Evolutionary conservation across 2,329 filamentous ascomycete species (phyloP), one percentile per base, ranked within the genome.

Genomic region (Leptodontidium sp.): DNA sequence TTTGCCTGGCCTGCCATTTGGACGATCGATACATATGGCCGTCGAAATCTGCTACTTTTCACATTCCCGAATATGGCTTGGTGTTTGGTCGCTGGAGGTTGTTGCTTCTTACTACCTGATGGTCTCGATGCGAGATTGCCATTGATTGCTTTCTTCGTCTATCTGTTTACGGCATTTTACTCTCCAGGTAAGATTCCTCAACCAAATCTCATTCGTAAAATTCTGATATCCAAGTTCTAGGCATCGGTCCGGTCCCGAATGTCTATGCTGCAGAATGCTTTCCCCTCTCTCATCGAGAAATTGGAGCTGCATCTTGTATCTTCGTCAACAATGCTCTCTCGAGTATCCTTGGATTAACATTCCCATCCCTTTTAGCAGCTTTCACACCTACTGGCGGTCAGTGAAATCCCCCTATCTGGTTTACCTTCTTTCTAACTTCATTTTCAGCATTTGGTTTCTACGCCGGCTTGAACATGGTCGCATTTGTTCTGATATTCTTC

Each of bases 61-160:
- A 91, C 88, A 1, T 90, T 91, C 76, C 88, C 88, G 0, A 84
- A 90, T 68, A 91, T 91, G 88, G 86, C 86, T 15, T 89, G 88
- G 87, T 88, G 87, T 4, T 79, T 91, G 21, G 82, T 91, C 1
- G 86, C 87, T 0, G 87, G 86, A 21, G 88, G 87, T 3, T 83
- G 90, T 57, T 87, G 84, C 74, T 88, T 86, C 63, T 81, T 86
- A 49, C 83, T 89, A 21, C 76, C 49, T 0, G 71, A 74, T 14
- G 69, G 75, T 0, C 78, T 72, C 12, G 80, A 70, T 1, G 84
- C 83, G 2, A 84, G 86, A 75, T 76, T 87, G 15, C 86, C 80
- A 0, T 77, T 87, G 0, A 84, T 91, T 17, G 86, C 88, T 0
- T 79, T 89, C 3, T 90, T 91, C 69, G 81, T 91, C 69, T 91